A percentile compares a stretch with the other conserved stretches of the same genome.
Evolutionary conservation across 768 basidiomycete species (phyloP).

Genomic region (Psilocybe cubensis): DNA sequence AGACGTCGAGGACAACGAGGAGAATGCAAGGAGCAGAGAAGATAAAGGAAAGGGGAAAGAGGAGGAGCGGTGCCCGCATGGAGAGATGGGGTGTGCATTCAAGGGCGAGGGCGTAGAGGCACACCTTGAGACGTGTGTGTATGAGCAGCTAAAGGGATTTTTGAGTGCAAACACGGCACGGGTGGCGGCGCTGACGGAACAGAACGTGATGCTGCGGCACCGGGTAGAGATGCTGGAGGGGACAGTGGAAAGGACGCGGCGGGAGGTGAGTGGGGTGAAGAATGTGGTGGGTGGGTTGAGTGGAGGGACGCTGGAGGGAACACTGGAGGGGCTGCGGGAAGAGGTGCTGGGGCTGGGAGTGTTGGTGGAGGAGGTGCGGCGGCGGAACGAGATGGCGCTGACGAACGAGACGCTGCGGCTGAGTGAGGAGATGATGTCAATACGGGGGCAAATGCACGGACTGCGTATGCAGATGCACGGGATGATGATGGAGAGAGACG

Average conservation of each 20-base stretch:
- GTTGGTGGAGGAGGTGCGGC: constrained; percentile 51
- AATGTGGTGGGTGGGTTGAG: constrained; percentile 53
- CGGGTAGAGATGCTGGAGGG: constrained; percentile 64
- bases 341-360: constrained; percentile 64
- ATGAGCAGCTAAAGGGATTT: constrained; percentile 65
- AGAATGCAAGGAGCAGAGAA: constrained; percentile 2
- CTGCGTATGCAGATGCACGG: constrained; percentile 82
- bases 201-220: constrained; percentile 67
- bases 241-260: constrained; percentile 49
- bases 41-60: background rate
- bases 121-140: constrained; percentile 45
- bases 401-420: constrained; percentile 73
- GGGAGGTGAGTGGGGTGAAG: constrained; percentile 60
- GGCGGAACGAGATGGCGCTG: constrained; percentile 66
- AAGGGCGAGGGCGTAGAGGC: constrained; percentile 33
- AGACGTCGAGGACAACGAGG: constrained; percentile 10
- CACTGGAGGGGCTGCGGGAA: constrained; percentile 59
- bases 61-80: constrained; percentile 38
- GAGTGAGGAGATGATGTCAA: constrained; percentile 72
- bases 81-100: constrained; percentile 57
- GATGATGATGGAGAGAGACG: constrained; percentile 74
- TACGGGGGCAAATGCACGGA: constrained; percentile 74
- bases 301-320: constrained; percentile 64
- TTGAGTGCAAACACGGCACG: constrained; percentile 46
- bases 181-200: constrained; percentile 51